These are phyloP conservation scores for Mycena vulgaris DNA, from an alignment of 768 basidiomycete genomes.

Conservation along the genomic window DNA sequence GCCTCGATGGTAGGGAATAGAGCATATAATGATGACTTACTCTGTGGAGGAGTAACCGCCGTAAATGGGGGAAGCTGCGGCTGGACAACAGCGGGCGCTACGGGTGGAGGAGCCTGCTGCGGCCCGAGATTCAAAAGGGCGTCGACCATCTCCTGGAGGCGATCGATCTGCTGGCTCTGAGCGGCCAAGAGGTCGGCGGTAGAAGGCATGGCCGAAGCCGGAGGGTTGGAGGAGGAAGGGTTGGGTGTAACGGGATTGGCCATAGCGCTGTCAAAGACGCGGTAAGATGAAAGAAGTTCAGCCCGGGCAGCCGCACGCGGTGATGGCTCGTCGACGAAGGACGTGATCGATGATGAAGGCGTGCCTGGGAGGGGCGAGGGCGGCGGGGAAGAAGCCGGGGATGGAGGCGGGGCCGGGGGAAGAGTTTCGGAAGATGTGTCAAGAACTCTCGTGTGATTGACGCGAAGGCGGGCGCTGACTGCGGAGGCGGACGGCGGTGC, in stretches of 20 bases:
- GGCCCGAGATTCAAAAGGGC: not conserved
- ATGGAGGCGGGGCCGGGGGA: not conserved
- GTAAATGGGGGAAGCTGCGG: not conserved
- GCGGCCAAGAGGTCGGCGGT: not conserved
- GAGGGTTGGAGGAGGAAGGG: not conserved
- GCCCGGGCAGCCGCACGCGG: not conserved
- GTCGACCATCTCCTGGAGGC: conserved; percentile 6
- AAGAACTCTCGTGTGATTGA: not conserved
- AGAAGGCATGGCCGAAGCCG: not conserved
- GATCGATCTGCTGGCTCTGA: not conserved
- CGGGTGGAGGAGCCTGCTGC: not conserved
- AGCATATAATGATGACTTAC: conserved; percentile 9
- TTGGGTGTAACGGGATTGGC: not conserved
- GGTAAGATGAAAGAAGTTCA: not conserved
- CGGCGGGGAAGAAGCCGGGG: not conserved
- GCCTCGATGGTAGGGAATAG: conserved; percentile 10
- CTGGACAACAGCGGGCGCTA: not conserved
- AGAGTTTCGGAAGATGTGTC: not conserved
- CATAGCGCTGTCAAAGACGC: not conserved
- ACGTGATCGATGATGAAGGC: not conserved
- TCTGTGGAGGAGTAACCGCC: conserved; percentile 2
- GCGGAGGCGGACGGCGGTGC: not conserved
- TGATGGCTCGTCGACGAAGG: not conserved
- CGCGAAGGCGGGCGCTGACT: not conserved
- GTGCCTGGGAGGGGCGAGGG: not conserved